Evolutionary conservation across 352 stramenopile genomes (phyloP).

Genomic region (Pilasporangium apinafurcum): DNA sequence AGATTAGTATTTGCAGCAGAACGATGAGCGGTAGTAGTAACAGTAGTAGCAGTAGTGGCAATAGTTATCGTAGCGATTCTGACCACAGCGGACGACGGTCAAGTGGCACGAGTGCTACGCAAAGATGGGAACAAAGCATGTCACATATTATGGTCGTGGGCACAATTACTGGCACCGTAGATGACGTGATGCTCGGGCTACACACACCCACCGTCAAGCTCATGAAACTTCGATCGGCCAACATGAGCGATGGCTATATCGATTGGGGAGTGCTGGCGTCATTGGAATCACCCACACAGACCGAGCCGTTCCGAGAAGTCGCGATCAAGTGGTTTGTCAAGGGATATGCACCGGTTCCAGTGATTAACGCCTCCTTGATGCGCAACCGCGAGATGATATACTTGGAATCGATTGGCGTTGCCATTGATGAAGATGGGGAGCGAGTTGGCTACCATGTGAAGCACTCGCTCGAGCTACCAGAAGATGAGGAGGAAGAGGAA

Average conservation of each 20-base stretch:
- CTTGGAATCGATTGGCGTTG: slow-evolving; percentile 31
- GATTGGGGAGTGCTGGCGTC: slow-evolving; percentile 36
- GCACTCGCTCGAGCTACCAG: slow-evolving; percentile 31
- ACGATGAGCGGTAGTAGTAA: no score
- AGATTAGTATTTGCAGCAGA: no score
- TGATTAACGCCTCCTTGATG: slow-evolving; percentile 11
- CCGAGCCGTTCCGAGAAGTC: slow-evolving; percentile 45
- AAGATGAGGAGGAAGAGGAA: slow-evolving; percentile 21
- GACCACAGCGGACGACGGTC: no score
- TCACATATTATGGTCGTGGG: slow-evolving; percentile 14
- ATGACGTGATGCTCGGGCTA: slow-evolving; percentile 54
- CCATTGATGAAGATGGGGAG: slow-evolving; percentile 15
- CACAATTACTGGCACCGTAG: slow-evolving; percentile 19
- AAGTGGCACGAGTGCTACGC: no score
- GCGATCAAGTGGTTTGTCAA: slow-evolving; percentile 46
- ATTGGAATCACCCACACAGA: slow-evolving; percentile 24
- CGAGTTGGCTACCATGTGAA: slow-evolving; percentile 29
- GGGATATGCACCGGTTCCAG: slow-evolving; percentile 11
- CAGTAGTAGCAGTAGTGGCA: no score
- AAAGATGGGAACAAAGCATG: slow-evolving; percentile 2
- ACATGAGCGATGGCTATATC: slow-evolving; percentile 34
- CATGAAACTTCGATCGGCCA: slow-evolving; percentile 44
- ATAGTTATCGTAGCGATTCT: no score
- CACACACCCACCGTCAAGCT: slow-evolving; percentile 32
- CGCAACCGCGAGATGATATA: slow-evolving; percentile 40